These are phyloP conservation scores for Dorcoceras hygrometricum DNA, from an alignment of 257 asterid genomes.

Conservation along the genomic window DNA sequence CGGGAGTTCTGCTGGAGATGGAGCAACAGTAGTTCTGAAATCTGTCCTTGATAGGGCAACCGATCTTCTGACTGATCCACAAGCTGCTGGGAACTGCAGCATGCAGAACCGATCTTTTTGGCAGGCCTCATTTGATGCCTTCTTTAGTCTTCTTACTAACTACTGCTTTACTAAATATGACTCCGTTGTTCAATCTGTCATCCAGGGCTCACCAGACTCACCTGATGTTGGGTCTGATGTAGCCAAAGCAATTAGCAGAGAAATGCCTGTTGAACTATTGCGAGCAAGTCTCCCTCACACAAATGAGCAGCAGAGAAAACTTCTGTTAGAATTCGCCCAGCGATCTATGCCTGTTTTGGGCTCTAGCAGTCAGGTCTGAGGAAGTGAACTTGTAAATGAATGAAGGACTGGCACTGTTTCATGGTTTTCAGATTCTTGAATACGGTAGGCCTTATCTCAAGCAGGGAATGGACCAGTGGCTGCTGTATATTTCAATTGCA, in stretches of 20 bases:
- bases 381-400: slow-evolving; percentile 24
- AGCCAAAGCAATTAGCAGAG: slow-evolving; percentile 53
- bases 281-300: slow-evolving; percentile 81
- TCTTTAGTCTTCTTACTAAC: slow-evolving; percentile 55
- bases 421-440: background rate
- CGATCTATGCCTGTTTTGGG: slow-evolving; percentile 55
- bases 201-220: slow-evolving; percentile 40
- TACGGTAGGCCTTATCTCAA: background rate
- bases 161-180: slow-evolving; percentile 73
- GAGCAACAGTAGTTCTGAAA: slow-evolving; percentile 65
- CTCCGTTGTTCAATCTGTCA: slow-evolving; percentile 45
- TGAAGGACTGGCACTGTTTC: background rate
- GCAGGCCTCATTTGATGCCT: slow-evolving; percentile 86
- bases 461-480: background rate
- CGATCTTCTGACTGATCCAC: slow-evolving; percentile 59
- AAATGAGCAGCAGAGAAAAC: slow-evolving; percentile 57
- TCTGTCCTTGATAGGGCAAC: slow-evolving; percentile 72
- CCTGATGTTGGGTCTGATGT: slow-evolving; percentile 45
- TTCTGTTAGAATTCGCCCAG: slow-evolving; percentile 58
- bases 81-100: slow-evolving; percentile 48
- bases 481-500: slow-evolving; percentile 9
- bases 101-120: slow-evolving; percentile 50
- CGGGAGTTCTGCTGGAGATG: slow-evolving; percentile 68
- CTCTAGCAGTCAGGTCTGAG: slow-evolving; percentile 29
- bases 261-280: slow-evolving; percentile 72